Evolutionary conservation across 2,329 filamentous ascomycete species (phyloP).

Genomic region (Calonectria naviculata): DNA sequence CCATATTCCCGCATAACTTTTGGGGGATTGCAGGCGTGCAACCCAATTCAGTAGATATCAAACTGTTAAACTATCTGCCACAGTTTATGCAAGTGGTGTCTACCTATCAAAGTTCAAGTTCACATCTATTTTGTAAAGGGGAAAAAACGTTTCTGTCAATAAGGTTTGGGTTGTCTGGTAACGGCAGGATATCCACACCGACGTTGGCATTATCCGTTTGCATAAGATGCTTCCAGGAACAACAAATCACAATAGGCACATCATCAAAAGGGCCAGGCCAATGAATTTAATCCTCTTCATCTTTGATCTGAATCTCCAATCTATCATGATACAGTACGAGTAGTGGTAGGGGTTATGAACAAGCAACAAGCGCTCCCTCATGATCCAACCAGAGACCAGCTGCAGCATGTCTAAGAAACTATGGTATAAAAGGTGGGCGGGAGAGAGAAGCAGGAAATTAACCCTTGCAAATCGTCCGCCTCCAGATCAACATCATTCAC

Average conservation of each 20-base stretch:
- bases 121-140: too few species aligned
- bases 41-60: not conserved
- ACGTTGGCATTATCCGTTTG: not conserved
- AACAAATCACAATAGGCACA: not conserved
- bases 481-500: constrained; percentile 1
- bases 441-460: not conserved
- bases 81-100: not conserved
- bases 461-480: not conserved
- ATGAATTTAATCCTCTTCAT: constrained; percentile 1
- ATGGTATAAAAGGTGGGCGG: not conserved
- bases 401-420: constrained; percentile 3
- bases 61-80: not conserved
- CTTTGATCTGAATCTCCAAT: constrained; percentile 30
- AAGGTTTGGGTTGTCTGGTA: not conserved
- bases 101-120: not conserved
- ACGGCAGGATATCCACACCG: not conserved
- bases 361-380: constrained; percentile 8
- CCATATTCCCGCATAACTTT: not conserved
- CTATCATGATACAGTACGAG: constrained; percentile 33
- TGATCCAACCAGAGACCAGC: constrained; percentile 10
- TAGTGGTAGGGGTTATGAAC: constrained; percentile 27
- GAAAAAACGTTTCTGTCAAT: not conserved
- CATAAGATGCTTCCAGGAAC: not conserved
- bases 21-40: not conserved
- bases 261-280: not conserved